Percentiles rank a stretch among this genome's conserved stretches.
Evolutionary conservation across 805 yeast species (phyloP).

Genomic region (Metschnikowia arizonensis): DNA sequence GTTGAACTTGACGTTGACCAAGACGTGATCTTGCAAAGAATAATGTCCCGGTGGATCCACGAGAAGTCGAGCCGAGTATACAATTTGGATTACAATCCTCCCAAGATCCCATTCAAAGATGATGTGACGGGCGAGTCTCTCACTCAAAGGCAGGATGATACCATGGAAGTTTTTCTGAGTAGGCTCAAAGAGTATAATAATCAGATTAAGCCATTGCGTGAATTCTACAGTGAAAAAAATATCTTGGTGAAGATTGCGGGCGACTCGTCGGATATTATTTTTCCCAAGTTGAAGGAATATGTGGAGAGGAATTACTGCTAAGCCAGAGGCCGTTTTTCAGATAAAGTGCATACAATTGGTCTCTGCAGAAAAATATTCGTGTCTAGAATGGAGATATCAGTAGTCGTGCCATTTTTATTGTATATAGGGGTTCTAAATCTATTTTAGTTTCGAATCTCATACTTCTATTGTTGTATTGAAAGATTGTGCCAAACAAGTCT

Average conservation of each 20-base stretch:
- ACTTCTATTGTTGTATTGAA: no score
- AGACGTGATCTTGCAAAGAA: conserved; percentile 72
- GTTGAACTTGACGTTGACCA: conserved; percentile 87
- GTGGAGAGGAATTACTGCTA: conserved; percentile 22
- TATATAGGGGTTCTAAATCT: no score
- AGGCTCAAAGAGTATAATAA: conserved; percentile 61
- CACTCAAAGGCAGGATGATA: conserved; percentile 78
- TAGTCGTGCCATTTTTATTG: no score
- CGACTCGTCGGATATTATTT: conserved; percentile 77
- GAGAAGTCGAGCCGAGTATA: conserved; percentile 81
- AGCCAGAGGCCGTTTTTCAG: not conserved
- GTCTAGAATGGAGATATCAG: no score
- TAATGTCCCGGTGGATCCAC: conserved; percentile 84
- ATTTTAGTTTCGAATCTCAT: no score
- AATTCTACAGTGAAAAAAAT: conserved; percentile 46
- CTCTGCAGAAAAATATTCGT: not conserved
- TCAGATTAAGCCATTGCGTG: conserved; percentile 60
- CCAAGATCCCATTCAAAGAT: conserved; percentile 73
- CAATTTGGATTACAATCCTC: conserved; percentile 84
- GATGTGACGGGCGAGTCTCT: conserved; percentile 89
- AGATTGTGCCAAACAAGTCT: no score
- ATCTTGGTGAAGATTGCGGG: conserved; percentile 61
- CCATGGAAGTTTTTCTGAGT: conserved; percentile 62
- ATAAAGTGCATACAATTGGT: not conserved
- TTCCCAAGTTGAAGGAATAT: conserved; percentile 57